Evolutionary conservation across 1,139 yeast genomes (phyloP).

Genomic region (Lodderomyces metapsilosis): DNA sequence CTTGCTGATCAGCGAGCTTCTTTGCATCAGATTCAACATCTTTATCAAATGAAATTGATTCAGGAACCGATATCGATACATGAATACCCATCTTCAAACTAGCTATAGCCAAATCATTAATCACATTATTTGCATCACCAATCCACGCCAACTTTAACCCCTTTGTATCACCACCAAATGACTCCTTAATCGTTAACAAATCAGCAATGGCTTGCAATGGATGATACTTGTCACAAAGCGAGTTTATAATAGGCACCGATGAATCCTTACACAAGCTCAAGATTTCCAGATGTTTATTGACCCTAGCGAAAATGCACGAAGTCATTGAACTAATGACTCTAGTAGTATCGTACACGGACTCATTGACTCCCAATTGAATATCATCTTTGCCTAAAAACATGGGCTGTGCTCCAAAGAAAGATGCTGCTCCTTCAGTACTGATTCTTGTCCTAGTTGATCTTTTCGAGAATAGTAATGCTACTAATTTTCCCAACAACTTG

Average conservation of each 20-base stretch:
- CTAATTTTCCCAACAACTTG: slow-evolving; percentile 73
- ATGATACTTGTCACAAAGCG: slow-evolving; percentile 89
- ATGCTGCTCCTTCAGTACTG: slow-evolving; percentile 91
- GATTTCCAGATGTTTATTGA: slow-evolving; percentile 79
- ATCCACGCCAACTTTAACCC: slow-evolving; percentile 90
- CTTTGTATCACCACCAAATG: slow-evolving; percentile 50
- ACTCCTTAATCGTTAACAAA: slow-evolving; percentile 78
- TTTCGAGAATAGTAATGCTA: slow-evolving; percentile 81
- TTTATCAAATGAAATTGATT: slow-evolving; percentile 61
- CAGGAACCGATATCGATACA: slow-evolving; percentile 82
- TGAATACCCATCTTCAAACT: slow-evolving; percentile 81
- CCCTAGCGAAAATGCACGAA: slow-evolving; percentile 94
- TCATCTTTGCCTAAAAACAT: slow-evolving; percentile 96
- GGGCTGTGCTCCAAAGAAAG: slow-evolving; percentile 92
- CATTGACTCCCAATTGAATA: slow-evolving; percentile 94
- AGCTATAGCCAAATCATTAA: slow-evolving; percentile 91
- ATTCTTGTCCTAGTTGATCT: slow-evolving; percentile 94
- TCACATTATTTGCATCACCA: slow-evolving; percentile 94
- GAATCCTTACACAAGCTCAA: slow-evolving; percentile 73
- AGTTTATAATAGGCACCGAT: slow-evolving; percentile 86
- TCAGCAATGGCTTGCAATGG: slow-evolving; percentile 96
- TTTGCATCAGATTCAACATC: slow-evolving; percentile 58
- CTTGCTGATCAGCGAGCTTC: slow-evolving; percentile 50
- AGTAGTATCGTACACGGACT: slow-evolving; percentile 83
- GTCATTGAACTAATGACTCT: slow-evolving; percentile 93